A percentile compares a stretch with the other conserved stretches of the same genome.
These are phyloP conservation scores for Monosporascus sp. DNA, from an alignment of 2,329 filamentous ascomycete genomes.

Conservation along the genomic window DNA sequence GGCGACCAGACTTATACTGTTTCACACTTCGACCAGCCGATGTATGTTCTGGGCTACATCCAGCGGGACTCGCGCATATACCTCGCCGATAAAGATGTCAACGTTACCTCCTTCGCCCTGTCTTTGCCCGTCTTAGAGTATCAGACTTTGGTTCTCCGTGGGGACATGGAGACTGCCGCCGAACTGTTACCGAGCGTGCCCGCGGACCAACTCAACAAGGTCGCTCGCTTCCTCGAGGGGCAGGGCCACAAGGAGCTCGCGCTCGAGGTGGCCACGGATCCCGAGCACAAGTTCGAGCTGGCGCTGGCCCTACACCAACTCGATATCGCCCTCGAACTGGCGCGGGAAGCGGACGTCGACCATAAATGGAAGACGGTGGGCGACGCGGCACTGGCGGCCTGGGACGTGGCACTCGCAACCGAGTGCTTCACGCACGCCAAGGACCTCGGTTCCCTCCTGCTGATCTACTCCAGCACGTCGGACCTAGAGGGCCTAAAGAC, in stretches of 20 bases:
- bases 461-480: slow-evolving; percentile 82
- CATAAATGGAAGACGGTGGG: slow-evolving; percentile 99
- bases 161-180: slow-evolving; percentile 85
- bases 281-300: slow-evolving; percentile 95
- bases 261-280: slow-evolving; percentile 87
- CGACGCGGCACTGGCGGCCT: slow-evolving; percentile 78
- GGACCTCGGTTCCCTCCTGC: slow-evolving; percentile 81
- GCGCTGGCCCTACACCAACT: slow-evolving; percentile 78
- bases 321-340: slow-evolving; percentile 78
- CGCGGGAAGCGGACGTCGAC: slow-evolving; percentile 76
- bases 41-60: slow-evolving; percentile 94
- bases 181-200: slow-evolving; percentile 82
- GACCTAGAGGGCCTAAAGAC: slow-evolving; percentile 68
- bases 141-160: slow-evolving; percentile 89
- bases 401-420: slow-evolving; percentile 83
- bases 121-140: slow-evolving; percentile 94
- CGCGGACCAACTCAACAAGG: slow-evolving; percentile 94
- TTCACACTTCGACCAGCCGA: slow-evolving; percentile 90
- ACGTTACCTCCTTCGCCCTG: slow-evolving; percentile 82
- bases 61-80: slow-evolving; percentile 94
- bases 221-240: slow-evolving; percentile 93
- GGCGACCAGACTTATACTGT: slow-evolving; percentile 98
- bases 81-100: slow-evolving; percentile 91
- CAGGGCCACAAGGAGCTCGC: slow-evolving; percentile 96
- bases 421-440: slow-evolving; percentile 91